A percentile compares a stretch with the other conserved stretches of the same genome.
Conservation (phyloP, 1,284 basidiomycete species). For the Cerrena zonata region DNA sequence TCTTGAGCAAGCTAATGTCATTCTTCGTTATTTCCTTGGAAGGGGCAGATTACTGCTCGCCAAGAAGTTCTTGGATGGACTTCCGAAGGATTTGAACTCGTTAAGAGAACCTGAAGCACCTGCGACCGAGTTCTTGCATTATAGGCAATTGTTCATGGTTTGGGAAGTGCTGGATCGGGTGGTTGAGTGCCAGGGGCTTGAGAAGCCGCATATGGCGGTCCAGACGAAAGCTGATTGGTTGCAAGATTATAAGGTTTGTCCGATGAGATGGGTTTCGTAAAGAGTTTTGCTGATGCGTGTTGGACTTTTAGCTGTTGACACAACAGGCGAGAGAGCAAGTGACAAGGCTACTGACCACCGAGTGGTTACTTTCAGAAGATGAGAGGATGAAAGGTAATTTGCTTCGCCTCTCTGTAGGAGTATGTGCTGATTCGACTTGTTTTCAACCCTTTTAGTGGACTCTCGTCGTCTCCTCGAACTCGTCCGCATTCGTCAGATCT, state of each 20-base stretch:
- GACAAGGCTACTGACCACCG: constrained; percentile 63
- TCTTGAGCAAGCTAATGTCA: constrained; percentile 78
- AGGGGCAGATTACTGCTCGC: constrained; percentile 68
- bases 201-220: constrained; percentile 48
- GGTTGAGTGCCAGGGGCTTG: constrained; percentile 50
- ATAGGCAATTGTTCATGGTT: constrained; percentile 66
- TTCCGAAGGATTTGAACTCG: constrained; percentile 60
- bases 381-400: constrained; percentile 33
- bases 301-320: constrained; percentile 53
- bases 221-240: constrained; percentile 60
- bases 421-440: background rate
- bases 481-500: constrained; percentile 78
- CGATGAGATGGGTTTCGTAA: background rate
- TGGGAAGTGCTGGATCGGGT: constrained; percentile 59
- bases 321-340: constrained; percentile 57
- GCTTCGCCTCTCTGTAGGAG: background rate
- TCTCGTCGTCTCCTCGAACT: constrained; percentile 67
- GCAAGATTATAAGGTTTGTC: constrained; percentile 53
- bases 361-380: constrained; percentile 63
- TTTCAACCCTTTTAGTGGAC: constrained; percentile 26
- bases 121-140: constrained; percentile 67
- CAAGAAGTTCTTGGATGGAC: constrained; percentile 54
- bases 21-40: constrained; percentile 76
- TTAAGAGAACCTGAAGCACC: constrained; percentile 57
- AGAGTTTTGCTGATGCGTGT: constrained; percentile 3